Evolutionary conservation across 495 filamentous ascomycete genomes (phyloP), one percentile per base, ranked within the genome.

Genomic region (Hyaloscypha variabilis): DNA sequence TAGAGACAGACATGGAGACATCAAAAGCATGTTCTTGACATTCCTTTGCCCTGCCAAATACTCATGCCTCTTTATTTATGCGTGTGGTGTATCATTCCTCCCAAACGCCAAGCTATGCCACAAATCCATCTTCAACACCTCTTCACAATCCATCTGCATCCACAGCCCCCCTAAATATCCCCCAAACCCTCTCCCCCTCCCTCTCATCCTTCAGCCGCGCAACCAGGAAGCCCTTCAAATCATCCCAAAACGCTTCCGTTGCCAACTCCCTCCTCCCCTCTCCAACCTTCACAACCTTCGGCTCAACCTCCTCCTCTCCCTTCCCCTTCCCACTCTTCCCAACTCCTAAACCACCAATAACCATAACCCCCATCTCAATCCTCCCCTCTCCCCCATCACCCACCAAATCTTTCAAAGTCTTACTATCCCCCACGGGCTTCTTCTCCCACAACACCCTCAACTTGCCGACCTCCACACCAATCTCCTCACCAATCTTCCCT

Each of bases 201-300:
- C 76, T 77, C 64, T 89, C 85, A 76, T 96, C 90, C 75, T 87
- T 85, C 64, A 97, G 67, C 76, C 91, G 85, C 81, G 92, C 90
- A 69, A 85, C 76, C 75, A 99, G 75, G 73, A 89, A 99, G 17
- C 85, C 91, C 73, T 85, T 87, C 67, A 99, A 74, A 81, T 98
- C 95, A 36, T 78, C 77, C 95, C 95, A 99, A 77, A 99, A 99
- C 66, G 83, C 87, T 34, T 90, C 87, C 26, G 85, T 89, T 65
- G 81, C 71, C 66, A 97, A 70, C 46, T 90, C 82, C 25, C 82
- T 83, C 29, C 69, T 75, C 24, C 86, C 87, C 68, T 83, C 85
- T 28, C 79, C 75, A 17, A 83, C 87, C 61, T 84, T 81, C 29
- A 82, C 85, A 19, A 81, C 75, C 64, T 79, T 77, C n/a, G 76